Conservation (phyloP, 2,329 filamentous ascomycete species). For the Cladobotryum protrusum region DNA sequence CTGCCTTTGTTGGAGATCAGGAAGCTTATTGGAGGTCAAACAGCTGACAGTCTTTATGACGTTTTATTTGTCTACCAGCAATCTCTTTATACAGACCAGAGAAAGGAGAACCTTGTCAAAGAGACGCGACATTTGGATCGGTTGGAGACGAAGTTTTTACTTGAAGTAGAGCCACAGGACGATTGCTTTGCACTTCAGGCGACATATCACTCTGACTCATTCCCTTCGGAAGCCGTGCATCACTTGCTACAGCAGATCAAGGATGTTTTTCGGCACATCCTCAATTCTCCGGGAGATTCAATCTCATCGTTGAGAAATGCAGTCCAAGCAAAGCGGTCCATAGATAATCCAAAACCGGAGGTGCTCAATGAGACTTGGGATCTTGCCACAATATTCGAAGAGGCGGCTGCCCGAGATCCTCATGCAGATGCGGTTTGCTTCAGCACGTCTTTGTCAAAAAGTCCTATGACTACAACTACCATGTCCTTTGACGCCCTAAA, state of each 20-base stretch:
- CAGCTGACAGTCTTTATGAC: constrained; percentile 62
- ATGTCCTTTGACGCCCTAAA: constrained; percentile 64
- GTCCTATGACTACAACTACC: constrained; percentile 26
- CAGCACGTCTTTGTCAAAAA: constrained; percentile 30
- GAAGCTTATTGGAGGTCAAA: constrained; percentile 47
- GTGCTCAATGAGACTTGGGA: constrained; percentile 32
- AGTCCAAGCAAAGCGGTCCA: constrained; percentile 37
- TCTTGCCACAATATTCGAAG: constrained; percentile 50
- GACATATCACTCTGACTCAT: constrained; percentile 40
- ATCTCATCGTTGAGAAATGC: constrained; percentile 13
- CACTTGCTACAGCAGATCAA: constrained; percentile 58
- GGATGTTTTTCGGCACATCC: constrained; percentile 33
- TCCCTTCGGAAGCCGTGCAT: constrained; percentile 50
- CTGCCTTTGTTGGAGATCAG: constrained; percentile 66
- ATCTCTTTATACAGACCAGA: constrained; percentile 43
- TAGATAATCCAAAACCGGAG: constrained; percentile 38
- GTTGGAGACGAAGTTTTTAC: constrained; percentile 67
- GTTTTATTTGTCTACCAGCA: constrained; percentile 82
- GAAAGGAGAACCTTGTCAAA: constrained; percentile 32
- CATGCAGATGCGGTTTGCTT: constrained; percentile 59
- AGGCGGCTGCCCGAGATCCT: constrained; percentile 41
- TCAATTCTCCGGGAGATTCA: constrained; percentile 18
- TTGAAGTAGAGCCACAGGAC: constrained; percentile 65
- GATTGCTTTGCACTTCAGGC: constrained; percentile 37
- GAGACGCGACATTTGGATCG: constrained; percentile 60